phyloP scores from a whole-genome alignment of 192 early-diverging fungal genomes.

The Backusella luteola region DNA sequence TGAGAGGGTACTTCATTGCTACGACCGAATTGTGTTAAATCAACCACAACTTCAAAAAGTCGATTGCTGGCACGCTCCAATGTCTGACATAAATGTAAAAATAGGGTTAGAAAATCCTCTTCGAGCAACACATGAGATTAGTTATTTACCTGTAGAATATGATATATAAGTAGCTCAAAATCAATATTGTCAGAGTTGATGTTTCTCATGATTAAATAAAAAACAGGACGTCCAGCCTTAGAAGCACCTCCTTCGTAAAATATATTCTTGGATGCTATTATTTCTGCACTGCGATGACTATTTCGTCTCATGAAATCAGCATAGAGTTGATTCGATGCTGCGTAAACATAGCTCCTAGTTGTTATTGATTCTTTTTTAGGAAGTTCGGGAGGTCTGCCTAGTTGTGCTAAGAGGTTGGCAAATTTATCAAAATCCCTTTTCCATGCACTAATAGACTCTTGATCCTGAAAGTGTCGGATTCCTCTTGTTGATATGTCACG shows the following conservation, averaged over 20 bases:
- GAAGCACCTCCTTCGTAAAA: constrained; percentile 67
- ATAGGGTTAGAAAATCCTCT: neutral
- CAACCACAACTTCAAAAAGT: constrained; percentile 68
- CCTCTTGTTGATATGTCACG: constrained; percentile 49
- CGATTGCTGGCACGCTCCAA: constrained; percentile 50
- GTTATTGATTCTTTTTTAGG: neutral
- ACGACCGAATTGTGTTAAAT: constrained; percentile 61
- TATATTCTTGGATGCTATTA: constrained; percentile 53
- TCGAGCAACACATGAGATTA: neutral
- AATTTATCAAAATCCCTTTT: constrained; percentile 46
- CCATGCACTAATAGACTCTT: neutral
- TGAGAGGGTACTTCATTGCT: constrained; percentile 64
- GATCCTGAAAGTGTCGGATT: neutral
- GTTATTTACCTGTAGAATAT: constrained; percentile 42
- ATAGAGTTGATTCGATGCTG: constrained; percentile 25
- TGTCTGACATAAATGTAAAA: constrained; percentile 19
- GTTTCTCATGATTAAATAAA: constrained; percentile 67
- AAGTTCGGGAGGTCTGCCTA: constrained; percentile 65
- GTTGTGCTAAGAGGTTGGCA: constrained; percentile 62
- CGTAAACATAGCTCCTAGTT: constrained; percentile 1
- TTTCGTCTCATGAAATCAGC: constrained; percentile 56
- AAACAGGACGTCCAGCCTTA: constrained; percentile 63
- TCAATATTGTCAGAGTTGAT: constrained; percentile 61
- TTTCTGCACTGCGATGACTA: constrained; percentile 44
- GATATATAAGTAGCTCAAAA: constrained; percentile 66